Evolutionary conservation across 345 rosid species (phyloP).

Genomic region (Eutrema heterophyllum): DNA sequence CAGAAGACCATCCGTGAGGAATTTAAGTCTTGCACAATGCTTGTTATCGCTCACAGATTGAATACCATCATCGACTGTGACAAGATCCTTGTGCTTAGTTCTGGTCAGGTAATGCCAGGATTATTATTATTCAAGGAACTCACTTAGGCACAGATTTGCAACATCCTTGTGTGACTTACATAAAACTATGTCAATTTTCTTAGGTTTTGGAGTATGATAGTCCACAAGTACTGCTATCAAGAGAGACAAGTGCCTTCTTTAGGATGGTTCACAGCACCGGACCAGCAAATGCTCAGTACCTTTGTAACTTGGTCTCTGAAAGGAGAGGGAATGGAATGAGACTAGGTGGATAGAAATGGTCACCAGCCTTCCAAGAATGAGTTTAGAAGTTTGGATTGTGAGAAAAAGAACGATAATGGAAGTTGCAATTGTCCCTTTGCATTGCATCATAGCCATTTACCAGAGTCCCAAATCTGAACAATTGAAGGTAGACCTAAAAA

Average conservation of each 20-base stretch:
- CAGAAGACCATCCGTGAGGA: constrained; percentile 90
- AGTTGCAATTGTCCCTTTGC: neutral
- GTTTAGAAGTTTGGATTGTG: neutral
- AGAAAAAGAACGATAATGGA: neutral
- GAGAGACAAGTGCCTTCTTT: constrained; percentile 56
- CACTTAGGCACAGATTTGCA: neutral
- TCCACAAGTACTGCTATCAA: constrained; percentile 60
- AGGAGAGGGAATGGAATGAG: constrained; percentile 20
- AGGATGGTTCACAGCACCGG: constrained; percentile 79
- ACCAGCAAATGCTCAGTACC: constrained; percentile 64
- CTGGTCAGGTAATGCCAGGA: constrained; percentile 58
- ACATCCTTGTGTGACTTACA: neutral
- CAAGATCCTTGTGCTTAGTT: constrained; percentile 75
- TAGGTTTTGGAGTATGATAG: constrained; percentile 71
- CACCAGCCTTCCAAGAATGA: constrained; percentile 2
- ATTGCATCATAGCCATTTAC: neutral
- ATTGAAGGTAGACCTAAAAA: neutral
- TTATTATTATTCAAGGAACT: neutral
- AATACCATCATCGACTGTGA: constrained; percentile 83
- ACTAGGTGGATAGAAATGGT: neutral
- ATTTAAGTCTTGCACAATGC: constrained; percentile 82
- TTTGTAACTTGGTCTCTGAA: constrained; percentile 52
- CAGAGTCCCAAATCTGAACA: neutral
- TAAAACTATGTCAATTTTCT: neutral
- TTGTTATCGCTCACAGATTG: constrained; percentile 83